Conservation (phyloP, 371 early-diverging fungal species). For the Mucor piriformis region DNA sequence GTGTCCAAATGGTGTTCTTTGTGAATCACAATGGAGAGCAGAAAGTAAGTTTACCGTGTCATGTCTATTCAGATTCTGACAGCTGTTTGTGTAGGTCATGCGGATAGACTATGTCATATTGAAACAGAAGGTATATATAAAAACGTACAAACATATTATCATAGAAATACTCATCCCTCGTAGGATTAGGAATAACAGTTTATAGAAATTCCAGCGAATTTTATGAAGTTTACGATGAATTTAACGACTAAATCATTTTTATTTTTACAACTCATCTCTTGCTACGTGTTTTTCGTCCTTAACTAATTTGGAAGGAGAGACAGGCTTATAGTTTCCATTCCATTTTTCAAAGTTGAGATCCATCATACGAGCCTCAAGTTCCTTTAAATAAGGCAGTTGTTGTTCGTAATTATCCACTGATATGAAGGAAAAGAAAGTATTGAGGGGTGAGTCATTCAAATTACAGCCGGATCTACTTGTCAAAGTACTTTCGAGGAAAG, state of each 20-base stretch:
- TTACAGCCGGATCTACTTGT: conserved; percentile 25
- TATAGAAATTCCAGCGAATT: neutral
- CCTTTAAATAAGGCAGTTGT: conserved; percentile 28
- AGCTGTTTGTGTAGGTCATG: conserved; percentile 19
- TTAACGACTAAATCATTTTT: neutral
- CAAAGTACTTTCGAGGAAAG: conserved; percentile 16
- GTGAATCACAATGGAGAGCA: conserved; percentile 29
- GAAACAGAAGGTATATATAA: conserved; percentile 1
- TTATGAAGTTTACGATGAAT: neutral
- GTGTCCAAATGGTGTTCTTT: conserved; percentile 17
- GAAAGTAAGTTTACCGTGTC: conserved; percentile 5
- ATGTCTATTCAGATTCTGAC: neutral
- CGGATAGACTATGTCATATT: conserved; percentile 19
- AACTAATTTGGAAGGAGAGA: conserved; percentile 10
- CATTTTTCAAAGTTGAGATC: conserved; percentile 39
- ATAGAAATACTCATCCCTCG: neutral
- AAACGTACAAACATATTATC: neutral
- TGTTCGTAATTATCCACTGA: conserved; percentile 27
- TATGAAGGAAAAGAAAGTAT: conserved; percentile 28
- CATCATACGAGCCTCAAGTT: conserved; percentile 37
- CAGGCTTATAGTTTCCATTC: conserved; percentile 19
- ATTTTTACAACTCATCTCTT: conserved; percentile 32
- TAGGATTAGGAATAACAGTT: neutral
- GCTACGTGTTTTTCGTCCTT: conserved; percentile 4
- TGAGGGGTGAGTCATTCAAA: conserved; percentile 26